phyloP scores from a whole-genome alignment of 805 yeast species.

The Middelhovenomyces tepae region DNA sequence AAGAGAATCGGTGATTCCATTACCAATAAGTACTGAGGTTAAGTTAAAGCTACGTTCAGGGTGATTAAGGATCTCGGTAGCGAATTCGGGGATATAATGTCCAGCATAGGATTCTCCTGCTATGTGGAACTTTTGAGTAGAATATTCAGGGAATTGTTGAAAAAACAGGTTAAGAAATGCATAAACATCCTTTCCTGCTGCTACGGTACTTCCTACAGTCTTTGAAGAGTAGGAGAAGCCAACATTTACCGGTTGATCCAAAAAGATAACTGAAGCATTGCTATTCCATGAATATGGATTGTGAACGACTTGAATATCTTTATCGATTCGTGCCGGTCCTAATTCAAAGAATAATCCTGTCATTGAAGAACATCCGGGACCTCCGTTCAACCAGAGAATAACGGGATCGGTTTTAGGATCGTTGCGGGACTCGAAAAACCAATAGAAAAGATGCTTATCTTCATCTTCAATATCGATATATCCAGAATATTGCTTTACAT shows the following conservation, averaged over 20 bases:
- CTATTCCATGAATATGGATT: conserved; percentile 90
- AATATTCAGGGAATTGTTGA: conserved; percentile 75
- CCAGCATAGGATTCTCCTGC: conserved; percentile 96
- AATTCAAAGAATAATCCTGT: conserved; percentile 89
- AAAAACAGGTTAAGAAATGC: conserved; percentile 81
- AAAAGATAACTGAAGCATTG: conserved; percentile 84
- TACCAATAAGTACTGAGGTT: conserved; percentile 77
- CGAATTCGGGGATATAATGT: conserved; percentile 86
- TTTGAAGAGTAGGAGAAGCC: conserved; percentile 83
- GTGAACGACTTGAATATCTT: conserved; percentile 57
- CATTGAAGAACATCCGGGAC: conserved; percentile 94
- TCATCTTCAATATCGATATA: conserved; percentile 69
- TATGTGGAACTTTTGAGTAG: conserved; percentile 60
- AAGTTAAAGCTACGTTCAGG: conserved; percentile 43
- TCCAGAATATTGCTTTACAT: conserved; percentile 71
- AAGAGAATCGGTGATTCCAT: conserved; percentile 82
- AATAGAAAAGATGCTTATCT: conserved; percentile 89
- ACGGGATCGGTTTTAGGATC: conserved; percentile 82
- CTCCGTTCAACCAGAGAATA: conserved; percentile 88
- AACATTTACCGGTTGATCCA: conserved; percentile 93
- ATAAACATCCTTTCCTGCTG: conserved; percentile 87
- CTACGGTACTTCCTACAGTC: conserved; percentile 59
- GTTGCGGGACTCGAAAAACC: conserved; percentile 80
- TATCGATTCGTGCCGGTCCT: conserved; percentile 79
- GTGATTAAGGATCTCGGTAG: conserved; percentile 43